Percentiles rank a stretch among this genome's conserved stretches.
Conservation (phyloP, 805 yeast genomes). For the Metschnikowia lunata region DNA sequence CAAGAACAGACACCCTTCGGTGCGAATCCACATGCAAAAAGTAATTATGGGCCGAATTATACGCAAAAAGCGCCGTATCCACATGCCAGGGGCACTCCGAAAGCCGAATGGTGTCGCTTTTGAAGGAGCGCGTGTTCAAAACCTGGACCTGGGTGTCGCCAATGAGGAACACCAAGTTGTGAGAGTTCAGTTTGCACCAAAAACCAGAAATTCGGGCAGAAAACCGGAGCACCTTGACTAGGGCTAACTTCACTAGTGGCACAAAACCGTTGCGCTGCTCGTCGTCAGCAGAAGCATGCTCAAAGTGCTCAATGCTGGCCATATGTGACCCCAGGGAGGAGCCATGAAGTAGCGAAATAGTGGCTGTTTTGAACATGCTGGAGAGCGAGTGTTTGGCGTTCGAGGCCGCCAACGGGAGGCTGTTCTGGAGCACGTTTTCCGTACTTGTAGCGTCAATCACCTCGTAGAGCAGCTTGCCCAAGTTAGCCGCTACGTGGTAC, state of each 20-base stretch:
- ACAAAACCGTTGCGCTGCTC: constrained; percentile 25
- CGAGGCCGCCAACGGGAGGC: constrained; percentile 29
- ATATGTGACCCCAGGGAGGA: constrained; percentile 17
- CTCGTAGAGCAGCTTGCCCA: constrained; percentile 32
- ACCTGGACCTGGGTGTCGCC: constrained; percentile 27
- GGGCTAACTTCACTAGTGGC: constrained; percentile 25
- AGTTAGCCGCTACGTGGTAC: constrained; percentile 23
- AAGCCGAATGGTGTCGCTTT: constrained; percentile 25
- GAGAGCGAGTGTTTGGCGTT: constrained; percentile 25
- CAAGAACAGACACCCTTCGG: constrained; percentile 24
- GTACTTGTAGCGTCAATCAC: constrained; percentile 21
- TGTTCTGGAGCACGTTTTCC: constrained; percentile 31
- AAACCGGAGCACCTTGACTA: constrained; percentile 32
- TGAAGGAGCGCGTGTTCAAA: constrained; percentile 29
- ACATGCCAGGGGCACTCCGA: constrained; percentile 29
- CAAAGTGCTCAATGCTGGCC: constrained; percentile 34
- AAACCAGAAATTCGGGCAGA: constrained; percentile 27
- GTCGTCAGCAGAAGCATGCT: constrained; percentile 28
- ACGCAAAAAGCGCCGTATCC: constrained; percentile 21
- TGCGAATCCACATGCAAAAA: constrained; percentile 26
- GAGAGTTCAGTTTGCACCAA: constrained; percentile 40
- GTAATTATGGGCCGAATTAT: constrained; percentile 23
- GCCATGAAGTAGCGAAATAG: constrained; percentile 31
- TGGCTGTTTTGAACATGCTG: constrained; percentile 28
- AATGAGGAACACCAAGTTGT: constrained; percentile 32